Evolutionary conservation across 176 grass and related monocot species (phyloP), one percentile per base, ranked within the genome.

Genomic region (Phragmites australis): DNA sequence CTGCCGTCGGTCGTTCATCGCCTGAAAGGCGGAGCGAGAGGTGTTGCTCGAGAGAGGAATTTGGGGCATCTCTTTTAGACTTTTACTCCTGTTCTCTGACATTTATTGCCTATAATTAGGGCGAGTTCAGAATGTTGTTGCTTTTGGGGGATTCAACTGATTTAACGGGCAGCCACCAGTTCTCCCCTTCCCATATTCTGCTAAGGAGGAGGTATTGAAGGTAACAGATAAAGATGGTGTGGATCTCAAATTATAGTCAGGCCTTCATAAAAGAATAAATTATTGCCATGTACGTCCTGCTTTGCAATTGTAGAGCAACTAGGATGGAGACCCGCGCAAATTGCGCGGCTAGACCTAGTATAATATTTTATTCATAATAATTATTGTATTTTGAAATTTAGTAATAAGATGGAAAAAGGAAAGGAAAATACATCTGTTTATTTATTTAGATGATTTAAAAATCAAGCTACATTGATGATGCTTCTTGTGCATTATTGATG

Each of bases 51-150:
- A 18, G 65, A 55, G 46, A 68, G 48, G 76, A 66, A 66, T 73
- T 56, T 27, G 23, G 27, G 31, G 30, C 61, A 70, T 53, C 75
- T 83, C 30, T 51, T 79, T 81, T 88, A 84, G 68, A 37, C 48
- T 47, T 66, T 54, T 62, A 29, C 31, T 48, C 56, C 17, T 60
- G 18, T 81, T 79, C 75, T 39, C 54, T 81, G 77, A 65, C 81
- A 48, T 72, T 26, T 51, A 62, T 75, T 53, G 87, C 68, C 84
- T 91, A 84, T 84, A 84, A 84, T 80, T 84, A 81, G 80, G 47
- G 23, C 6, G 5, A 16, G 44, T 50, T 60, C 42, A 26, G 59
- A 50, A 80, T 71, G 32, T 50, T 48, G 22, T 84, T 54, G 21
- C 9, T 75, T 68, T 53, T 55, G 47, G 49, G 44, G 9, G 15